A percentile compares a stretch with the other conserved stretches of the same genome.
Conservation (phyloP, 306 rosid species). For the Argentina anserina region DNA sequence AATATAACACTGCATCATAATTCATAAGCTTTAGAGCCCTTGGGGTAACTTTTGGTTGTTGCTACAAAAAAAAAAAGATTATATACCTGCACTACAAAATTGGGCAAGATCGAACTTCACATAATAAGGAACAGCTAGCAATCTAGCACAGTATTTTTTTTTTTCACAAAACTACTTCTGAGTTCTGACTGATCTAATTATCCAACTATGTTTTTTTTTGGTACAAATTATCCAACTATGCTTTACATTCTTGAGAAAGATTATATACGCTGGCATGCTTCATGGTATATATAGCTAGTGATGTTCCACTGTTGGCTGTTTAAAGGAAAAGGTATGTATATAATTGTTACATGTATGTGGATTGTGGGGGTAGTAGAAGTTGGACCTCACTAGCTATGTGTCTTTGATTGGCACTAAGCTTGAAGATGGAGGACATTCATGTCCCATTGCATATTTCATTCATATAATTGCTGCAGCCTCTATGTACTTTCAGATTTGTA, state of each 20-base stretch:
- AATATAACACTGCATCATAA: no score
- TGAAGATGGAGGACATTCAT: not conserved
- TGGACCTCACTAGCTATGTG: not conserved
- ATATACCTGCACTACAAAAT: not conserved
- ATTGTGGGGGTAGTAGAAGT: conserved; percentile 1
- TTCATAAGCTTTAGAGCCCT: no score
- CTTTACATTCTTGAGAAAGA: no score
- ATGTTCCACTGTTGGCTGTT: not conserved
- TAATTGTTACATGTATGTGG: conserved; percentile 5
- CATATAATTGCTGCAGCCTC: not conserved
- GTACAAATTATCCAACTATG: no score
- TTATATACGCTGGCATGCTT: not conserved
- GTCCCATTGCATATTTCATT: not conserved
- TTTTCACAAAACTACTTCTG: no score
- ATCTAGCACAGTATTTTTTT: not conserved
- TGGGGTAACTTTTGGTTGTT: not conserved
- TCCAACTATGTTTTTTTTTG: no score
- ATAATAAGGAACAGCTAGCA: not conserved
- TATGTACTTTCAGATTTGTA: not conserved
- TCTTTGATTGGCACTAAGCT: not conserved
- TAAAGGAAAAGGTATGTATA: not conserved
- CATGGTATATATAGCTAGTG: not conserved
- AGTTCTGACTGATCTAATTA: no score
- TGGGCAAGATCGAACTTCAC: not conserved
- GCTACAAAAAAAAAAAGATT: not conserved